Conservation (phyloP, 176 grass and related monocot genomes). For the Poa annua region DNA sequence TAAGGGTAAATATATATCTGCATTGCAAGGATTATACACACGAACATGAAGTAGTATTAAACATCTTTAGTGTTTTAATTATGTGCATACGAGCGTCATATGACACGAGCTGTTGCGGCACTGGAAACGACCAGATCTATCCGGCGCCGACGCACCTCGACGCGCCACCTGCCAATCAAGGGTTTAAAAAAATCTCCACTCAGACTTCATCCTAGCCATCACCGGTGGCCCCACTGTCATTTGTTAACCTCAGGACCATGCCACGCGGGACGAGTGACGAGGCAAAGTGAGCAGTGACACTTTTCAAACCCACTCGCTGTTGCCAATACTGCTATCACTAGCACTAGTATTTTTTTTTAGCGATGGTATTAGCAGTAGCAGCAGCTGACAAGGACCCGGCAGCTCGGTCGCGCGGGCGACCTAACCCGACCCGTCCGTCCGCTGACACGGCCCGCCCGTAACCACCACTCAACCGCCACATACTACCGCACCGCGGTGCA, state of each 20-base stretch:
- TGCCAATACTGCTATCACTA: background rate
- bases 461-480: conserved; percentile 51
- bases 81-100: no score
- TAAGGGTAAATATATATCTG: no score
- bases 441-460: conserved; percentile 13
- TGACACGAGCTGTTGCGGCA: background rate
- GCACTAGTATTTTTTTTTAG: no score
- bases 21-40: no score
- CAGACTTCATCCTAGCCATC: background rate
- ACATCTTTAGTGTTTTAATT: no score
- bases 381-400: background rate
- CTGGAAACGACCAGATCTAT: background rate
- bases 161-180: background rate
- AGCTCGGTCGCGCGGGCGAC: conserved; percentile 29
- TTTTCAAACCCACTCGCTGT: background rate
- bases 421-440: conserved; percentile 27
- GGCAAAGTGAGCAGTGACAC: background rate
- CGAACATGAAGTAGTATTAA: no score
- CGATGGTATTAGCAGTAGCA: background rate
- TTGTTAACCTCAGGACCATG: background rate
- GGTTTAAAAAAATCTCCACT: no score
- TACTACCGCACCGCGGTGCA: conserved; percentile 1
- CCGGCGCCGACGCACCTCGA: background rate
- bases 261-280: background rate
- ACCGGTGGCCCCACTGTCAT: background rate